Base-by-base conservation (phyloP, 208 protist genomes). In the Leishmania mexicana region DNA sequence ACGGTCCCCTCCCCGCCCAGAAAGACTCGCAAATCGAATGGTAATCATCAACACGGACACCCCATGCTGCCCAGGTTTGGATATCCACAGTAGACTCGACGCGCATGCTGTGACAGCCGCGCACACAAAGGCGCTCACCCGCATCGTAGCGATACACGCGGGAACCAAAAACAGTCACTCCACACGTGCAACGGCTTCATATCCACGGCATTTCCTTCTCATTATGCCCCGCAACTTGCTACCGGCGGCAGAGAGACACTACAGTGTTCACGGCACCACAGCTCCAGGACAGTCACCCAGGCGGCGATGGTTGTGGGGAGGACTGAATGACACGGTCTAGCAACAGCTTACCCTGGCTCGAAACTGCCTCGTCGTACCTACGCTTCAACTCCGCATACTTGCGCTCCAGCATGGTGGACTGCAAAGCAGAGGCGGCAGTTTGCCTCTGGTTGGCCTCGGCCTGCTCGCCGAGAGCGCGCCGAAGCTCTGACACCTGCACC, bases 241-340 rank as follows among this genome's bases (percentile, higher is more conserved):
- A 47, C 24, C n/a, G 11, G 40, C 21, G 15, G 17, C 2, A 1
- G 31, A 47, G 21, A 72, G 0, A 13, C 2, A 72, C 67, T 7
- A 2, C 19, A 13, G 11, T 1, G 6, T 49, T 45, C 24, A 19
- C 40, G 10, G 21, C 6, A 19, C 2, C 67, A 47, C 40, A 21
- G 42, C 35, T 31, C 2, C 35, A 11, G 0, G 47, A 74, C 28
- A 35, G 11, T 35, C 21, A 74, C 19, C 21, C 15, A 31, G 11
- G 28, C 45, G 38, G 49, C 47, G 40, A 74, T 11, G 64, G 35
- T 19, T 17, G 42, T 8, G 75, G 35, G 19, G 78, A 42, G 28
- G 83, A 70, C 31, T 71, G 83, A 64, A 82, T 80, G 49, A 86
- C 78, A 70, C 75, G 54, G 45, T 86, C 67, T 10, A 86, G 78